Evolutionary conservation across 768 basidiomycete species (phyloP).

Genomic region (Mycena metata): DNA sequence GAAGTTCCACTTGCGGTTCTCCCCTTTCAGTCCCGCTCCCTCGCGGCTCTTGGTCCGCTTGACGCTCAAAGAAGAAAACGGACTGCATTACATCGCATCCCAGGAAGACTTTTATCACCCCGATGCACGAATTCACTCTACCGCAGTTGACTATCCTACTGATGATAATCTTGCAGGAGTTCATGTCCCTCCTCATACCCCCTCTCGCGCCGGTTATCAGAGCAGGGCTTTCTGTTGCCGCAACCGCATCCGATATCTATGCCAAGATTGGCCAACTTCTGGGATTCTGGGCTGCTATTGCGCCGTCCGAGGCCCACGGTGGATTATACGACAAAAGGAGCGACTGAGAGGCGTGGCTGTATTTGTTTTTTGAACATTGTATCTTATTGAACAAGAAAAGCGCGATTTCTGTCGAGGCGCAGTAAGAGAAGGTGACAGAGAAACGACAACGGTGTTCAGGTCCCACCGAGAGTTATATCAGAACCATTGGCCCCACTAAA

Average conservation of each 20-base stretch:
- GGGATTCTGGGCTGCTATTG: slow-evolving; percentile 47
- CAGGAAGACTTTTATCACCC: slow-evolving; percentile 76
- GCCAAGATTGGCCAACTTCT: slow-evolving; percentile 49
- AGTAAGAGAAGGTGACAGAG: too few species aligned
- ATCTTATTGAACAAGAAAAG: neutral
- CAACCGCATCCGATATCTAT: slow-evolving; percentile 45
- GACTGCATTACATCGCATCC: slow-evolving; percentile 58
- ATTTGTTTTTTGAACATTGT: neutral
- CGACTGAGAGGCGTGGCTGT: slow-evolving; percentile 14
- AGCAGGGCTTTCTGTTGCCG: slow-evolving; percentile 45
- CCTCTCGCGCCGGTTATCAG: slow-evolving; percentile 55
- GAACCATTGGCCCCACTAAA: too few species aligned
- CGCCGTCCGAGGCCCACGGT: neutral
- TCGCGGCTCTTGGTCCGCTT: slow-evolving; percentile 65
- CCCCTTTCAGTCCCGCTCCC: slow-evolving; percentile 58
- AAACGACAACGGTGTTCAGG: too few species aligned
- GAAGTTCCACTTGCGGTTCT: slow-evolving; percentile 64
- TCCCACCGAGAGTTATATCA: too few species aligned
- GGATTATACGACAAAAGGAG: slow-evolving; percentile 31
- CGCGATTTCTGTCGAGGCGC: too few species aligned
- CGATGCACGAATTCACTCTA: slow-evolving; percentile 49
- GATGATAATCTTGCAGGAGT: slow-evolving; percentile 48
- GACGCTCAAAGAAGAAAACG: slow-evolving; percentile 60
- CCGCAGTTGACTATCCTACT: neutral
- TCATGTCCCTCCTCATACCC: slow-evolving; percentile 59